Evolutionary conservation across 805 yeast species (phyloP).

Genomic region (Starmerella apis): DNA sequence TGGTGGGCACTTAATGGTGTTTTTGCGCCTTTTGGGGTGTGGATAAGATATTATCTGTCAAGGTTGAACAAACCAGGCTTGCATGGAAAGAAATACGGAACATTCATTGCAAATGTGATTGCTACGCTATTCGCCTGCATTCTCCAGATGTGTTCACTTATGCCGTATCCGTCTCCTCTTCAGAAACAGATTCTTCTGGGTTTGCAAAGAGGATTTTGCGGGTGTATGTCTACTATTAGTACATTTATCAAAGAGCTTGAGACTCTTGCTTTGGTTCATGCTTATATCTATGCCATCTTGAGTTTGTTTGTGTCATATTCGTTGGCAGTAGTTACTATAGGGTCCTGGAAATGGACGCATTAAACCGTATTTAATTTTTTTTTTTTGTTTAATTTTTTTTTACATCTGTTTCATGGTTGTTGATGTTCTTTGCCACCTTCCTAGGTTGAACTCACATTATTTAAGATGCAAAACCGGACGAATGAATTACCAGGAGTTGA

Average conservation of each 20-base stretch:
- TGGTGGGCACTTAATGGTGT: constrained; percentile 57
- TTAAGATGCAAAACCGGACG: too few relatives aligned
- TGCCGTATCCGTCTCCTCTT: constrained; percentile 38
- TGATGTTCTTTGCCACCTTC: too few relatives aligned
- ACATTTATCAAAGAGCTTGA: constrained; percentile 64
- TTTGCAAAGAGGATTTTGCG: constrained; percentile 57
- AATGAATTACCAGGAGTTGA: too few relatives aligned
- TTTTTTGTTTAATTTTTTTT: not conserved
- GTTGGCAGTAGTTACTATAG: constrained; percentile 49
- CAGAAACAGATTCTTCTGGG: constrained; percentile 41
- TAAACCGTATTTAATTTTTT: not conserved
- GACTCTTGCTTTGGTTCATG: constrained; percentile 31
- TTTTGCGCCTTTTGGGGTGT: constrained; percentile 65
- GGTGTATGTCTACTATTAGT: constrained; percentile 62
- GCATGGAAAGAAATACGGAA: constrained; percentile 39
- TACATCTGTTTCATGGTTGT: not conserved
- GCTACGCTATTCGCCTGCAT: constrained; percentile 41
- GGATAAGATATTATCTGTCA: constrained; percentile 46
- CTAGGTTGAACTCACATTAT: too few relatives aligned
- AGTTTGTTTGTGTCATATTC: constrained; percentile 43
- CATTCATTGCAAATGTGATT: constrained; percentile 40
- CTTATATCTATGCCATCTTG: constrained; percentile 43
- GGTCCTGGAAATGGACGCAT: constrained; percentile 59
- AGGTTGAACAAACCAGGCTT: constrained; percentile 36
- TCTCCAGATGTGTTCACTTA: constrained; percentile 34